Conservation (phyloP, 1,284 basidiomycete genomes). For the Ganoderma lucidum region DNA sequence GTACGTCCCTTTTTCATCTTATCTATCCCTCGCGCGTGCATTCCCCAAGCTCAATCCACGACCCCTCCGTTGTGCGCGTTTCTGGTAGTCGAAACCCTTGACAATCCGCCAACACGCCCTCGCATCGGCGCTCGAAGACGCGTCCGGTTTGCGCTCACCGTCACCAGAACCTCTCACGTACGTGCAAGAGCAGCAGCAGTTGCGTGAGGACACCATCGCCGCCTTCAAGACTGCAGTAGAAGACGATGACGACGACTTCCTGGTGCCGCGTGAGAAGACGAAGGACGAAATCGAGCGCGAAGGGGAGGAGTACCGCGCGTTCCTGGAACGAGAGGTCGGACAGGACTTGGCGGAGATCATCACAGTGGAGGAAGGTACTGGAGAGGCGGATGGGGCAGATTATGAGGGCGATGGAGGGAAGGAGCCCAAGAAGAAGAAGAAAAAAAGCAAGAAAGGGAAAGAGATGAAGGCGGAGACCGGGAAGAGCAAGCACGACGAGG, state of each 20-base stretch:
- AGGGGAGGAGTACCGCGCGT: slow-evolving; percentile 83
- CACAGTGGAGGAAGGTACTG: slow-evolving; percentile 48
- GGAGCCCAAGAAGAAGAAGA: slow-evolving; percentile 41
- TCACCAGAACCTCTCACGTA: slow-evolving; percentile 74
- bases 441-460: slow-evolving; percentile 40
- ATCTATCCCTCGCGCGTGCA: slow-evolving; percentile 17
- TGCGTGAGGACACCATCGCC: slow-evolving; percentile 85
- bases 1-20: slow-evolving; percentile 42
- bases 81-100: slow-evolving; percentile 62
- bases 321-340: slow-evolving; percentile 85
- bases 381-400: slow-evolving; percentile 37
- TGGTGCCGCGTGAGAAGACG: slow-evolving; percentile 79
- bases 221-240: slow-evolving; percentile 73
- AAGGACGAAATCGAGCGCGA: slow-evolving; percentile 80
- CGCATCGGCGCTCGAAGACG: slow-evolving; percentile 58
- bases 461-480: slow-evolving; percentile 39
- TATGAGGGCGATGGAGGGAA: slow-evolving; percentile 38
- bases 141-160: slow-evolving; percentile 53
- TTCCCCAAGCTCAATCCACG: slow-evolving; percentile 14
- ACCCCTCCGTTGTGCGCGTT: background rate
- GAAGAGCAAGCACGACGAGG: slow-evolving; percentile 62
- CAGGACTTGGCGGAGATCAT: slow-evolving; percentile 73
- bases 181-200: slow-evolving; percentile 77
- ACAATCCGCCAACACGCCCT: slow-evolving; percentile 68
- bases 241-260: slow-evolving; percentile 70